Base-by-base conservation (phyloP, 2,329 filamentous ascomycete species). In the Coniosporium tulheliwenetii region DNA sequence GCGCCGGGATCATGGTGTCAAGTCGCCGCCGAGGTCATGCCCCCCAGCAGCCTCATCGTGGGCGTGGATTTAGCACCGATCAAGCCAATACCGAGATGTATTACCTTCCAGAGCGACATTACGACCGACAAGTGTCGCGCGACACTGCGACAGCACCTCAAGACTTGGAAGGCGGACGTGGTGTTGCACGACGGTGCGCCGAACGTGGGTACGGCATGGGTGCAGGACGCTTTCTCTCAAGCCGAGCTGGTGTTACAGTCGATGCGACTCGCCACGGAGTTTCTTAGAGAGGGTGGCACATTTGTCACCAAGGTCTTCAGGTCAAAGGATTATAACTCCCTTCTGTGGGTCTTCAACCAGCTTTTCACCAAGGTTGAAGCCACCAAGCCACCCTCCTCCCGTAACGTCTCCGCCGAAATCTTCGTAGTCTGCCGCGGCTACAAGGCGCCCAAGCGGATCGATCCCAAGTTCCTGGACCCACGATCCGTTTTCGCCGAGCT, bases 281-380 rank as follows among this genome's bases (percentile, higher is more conserved):
- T 98, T 51, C 64, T 98, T 43, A 72, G 77, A 13, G 81, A 89
- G 58, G 85, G 87, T 37, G 91, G 91, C 47, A 89, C 80, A 8
- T 96, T 96, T 48, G 87, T 96, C 36, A 96, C 89, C 42, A 98
- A 98, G 64, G 85, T 98, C 36, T 98, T 98, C 69, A 70, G 91
- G 47, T 93, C 85, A 30, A 96, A 95, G 58, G 89, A 98, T 58
- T 96, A 94, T 67, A 95, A 95, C 58, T 80, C 85, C 43, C 65
- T 98, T 37, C 72, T 96, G 38, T 98, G 91, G 91, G 87, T 96
- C 30, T 86, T 96, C 67, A 94, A 94, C 58, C 91, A 98, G 60
- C 71, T 98, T 1, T 98, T 98, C 66, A 73, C 73, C 38, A 93
- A 91, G 49, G 91, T 98, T 47, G 89, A 98, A 58, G 89, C 93